Evolutionary conservation across 805 yeast species (phyloP).

Genomic region (Candida adriatica): DNA sequence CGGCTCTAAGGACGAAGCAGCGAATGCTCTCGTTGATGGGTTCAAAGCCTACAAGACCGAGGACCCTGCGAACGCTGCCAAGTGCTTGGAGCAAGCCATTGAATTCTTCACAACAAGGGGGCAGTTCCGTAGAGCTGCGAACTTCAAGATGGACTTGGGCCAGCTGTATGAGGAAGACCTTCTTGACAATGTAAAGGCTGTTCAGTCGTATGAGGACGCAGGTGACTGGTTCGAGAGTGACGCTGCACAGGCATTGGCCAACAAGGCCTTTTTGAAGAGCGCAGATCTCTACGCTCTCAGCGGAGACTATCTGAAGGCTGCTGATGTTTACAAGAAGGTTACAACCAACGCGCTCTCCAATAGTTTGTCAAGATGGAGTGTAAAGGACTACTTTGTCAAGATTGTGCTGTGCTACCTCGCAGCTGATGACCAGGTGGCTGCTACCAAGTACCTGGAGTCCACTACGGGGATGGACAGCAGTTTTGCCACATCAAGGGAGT

Average conservation of each 20-base stretch:
- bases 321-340: conserved; percentile 68
- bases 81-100: conserved; percentile 69
- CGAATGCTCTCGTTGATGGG: conserved; percentile 83
- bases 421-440: conserved; percentile 80
- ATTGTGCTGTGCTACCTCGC: conserved; percentile 80
- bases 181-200: conserved; percentile 61
- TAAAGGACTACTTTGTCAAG: conserved; percentile 87
- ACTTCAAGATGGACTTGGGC: conserved; percentile 86
- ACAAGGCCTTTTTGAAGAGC: conserved; percentile 79
- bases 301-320: conserved; percentile 71
- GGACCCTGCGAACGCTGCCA: conserved; percentile 71
- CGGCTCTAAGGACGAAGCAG: conserved; percentile 82
- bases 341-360: conserved; percentile 72
- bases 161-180: conserved; percentile 75
- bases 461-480: conserved; percentile 67
- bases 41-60: conserved; percentile 76
- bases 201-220: conserved; percentile 78
- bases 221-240: conserved; percentile 95
- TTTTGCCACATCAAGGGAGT: conserved; percentile 73
- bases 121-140: conserved; percentile 94
- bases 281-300: conserved; percentile 81
- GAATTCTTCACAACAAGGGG: conserved; percentile 83
- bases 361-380: conserved; percentile 77
- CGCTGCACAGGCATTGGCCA: conserved; percentile 85
- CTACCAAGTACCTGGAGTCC: conserved; percentile 59